phyloP scores from a whole-genome alignment of 306 rosid species.

The Vigna reflexopilosa region DNA sequence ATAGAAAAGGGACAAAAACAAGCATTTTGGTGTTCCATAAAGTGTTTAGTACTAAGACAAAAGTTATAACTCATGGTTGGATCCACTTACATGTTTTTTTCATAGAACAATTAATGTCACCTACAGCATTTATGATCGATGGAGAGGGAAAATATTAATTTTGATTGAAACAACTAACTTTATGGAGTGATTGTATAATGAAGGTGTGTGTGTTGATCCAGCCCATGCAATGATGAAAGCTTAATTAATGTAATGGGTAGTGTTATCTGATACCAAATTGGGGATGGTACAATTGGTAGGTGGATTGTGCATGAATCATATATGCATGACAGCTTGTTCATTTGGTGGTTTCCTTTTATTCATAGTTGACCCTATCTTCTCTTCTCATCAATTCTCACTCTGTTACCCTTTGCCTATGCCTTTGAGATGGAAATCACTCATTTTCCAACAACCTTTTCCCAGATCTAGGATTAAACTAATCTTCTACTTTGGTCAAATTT shows the following conservation, averaged over 20 bases:
- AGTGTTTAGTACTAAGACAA: too few species aligned
- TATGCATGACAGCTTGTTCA: slow-evolving; percentile 50
- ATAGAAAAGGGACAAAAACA: too few species aligned
- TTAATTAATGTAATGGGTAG: slow-evolving; percentile 46
- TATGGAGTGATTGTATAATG: slow-evolving; percentile 29
- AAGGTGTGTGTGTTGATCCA: slow-evolving; percentile 38
- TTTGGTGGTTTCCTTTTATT: slow-evolving; percentile 43
- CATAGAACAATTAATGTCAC: too few species aligned
- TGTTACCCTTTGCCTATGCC: background rate
- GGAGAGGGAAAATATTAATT: background rate
- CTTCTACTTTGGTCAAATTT: slow-evolving; percentile 33
- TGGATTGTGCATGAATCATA: slow-evolving; percentile 41
- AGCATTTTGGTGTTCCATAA: too few species aligned
- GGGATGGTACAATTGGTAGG: slow-evolving; percentile 46
- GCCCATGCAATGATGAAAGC: slow-evolving; percentile 39
- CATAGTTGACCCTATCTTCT: slow-evolving; percentile 44
- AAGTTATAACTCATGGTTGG: too few species aligned
- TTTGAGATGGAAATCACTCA: background rate
- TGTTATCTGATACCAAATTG: slow-evolving; percentile 42
- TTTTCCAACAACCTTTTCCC: slow-evolving; percentile 8
- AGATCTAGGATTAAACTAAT: slow-evolving; percentile 28
- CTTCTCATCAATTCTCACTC: slow-evolving; percentile 21
- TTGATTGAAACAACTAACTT: slow-evolving; percentile 36
- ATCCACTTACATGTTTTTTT: too few species aligned
- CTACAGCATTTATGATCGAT: too few species aligned